These are phyloP conservation scores for Fusarium concolor DNA, from an alignment of 2,329 filamentous ascomycete genomes.

Conservation along the genomic window DNA sequence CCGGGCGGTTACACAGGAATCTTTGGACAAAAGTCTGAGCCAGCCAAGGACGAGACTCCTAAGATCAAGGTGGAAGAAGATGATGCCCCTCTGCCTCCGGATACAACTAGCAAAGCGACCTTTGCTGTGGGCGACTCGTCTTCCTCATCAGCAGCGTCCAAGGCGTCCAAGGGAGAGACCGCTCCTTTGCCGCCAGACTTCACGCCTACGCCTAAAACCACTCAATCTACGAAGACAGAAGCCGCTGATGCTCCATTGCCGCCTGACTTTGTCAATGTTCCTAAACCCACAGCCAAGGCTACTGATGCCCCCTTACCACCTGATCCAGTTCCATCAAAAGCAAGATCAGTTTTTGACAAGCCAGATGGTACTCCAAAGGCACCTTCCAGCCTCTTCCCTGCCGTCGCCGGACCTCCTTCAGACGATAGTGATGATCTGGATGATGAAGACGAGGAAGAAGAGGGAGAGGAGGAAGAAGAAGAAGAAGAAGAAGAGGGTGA, in stretches of 20 bases:
- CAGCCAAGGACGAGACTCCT: slow-evolving; percentile 43
- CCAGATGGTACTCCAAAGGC: slow-evolving; percentile 53
- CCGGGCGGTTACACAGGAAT: slow-evolving; percentile 37
- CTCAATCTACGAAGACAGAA: slow-evolving; percentile 18
- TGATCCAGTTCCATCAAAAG: slow-evolving; percentile 25
- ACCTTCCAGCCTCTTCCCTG: slow-evolving; percentile 48
- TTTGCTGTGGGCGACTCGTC: slow-evolving; percentile 64
- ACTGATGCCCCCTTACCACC: slow-evolving; percentile 32
- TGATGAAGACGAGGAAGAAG: slow-evolving; percentile 56
- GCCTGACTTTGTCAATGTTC: slow-evolving; percentile 47
- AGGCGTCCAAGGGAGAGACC: slow-evolving; percentile 50
- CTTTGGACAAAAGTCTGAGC: slow-evolving; percentile 42
- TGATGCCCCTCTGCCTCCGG: slow-evolving; percentile 63
- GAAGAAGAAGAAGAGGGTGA: slow-evolving; percentile 57
- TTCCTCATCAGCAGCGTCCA: slow-evolving; percentile 62
- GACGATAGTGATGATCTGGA: slow-evolving; percentile 55
- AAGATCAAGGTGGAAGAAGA: slow-evolving; percentile 53
- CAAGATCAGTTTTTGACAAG: slow-evolving; percentile 38
- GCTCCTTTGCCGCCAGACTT: slow-evolving; percentile 60
- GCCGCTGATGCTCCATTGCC: slow-evolving; percentile 49
- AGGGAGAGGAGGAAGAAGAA: slow-evolving; percentile 55
- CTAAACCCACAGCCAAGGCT: slow-evolving; percentile 27
- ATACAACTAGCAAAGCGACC: slow-evolving; percentile 64
- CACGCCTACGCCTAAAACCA: slow-evolving; percentile 31
- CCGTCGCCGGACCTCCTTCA: slow-evolving; percentile 52